phyloP scores from a whole-genome alignment of 768 basidiomycete species.

The Lanmaoa pseudosensibilis region DNA sequence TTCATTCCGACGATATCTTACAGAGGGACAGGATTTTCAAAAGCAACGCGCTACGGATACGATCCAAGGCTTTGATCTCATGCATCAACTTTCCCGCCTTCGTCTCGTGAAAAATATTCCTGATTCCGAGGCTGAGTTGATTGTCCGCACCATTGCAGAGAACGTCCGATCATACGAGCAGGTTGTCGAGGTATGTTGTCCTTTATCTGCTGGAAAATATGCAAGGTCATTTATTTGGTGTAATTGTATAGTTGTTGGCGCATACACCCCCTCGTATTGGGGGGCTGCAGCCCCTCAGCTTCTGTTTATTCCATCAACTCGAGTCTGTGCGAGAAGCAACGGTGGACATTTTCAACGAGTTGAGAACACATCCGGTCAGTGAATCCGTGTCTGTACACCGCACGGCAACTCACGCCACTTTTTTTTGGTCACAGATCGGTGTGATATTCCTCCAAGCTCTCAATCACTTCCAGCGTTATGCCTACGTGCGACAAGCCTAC shows the following conservation, averaged over 20 bases:
- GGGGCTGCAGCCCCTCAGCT: conserved; percentile 82
- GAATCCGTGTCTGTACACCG: neutral
- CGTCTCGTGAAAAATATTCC: conserved; percentile 69
- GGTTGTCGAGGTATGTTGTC: conserved; percentile 70
- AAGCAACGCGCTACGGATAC: conserved; percentile 52
- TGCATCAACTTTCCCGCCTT: conserved; percentile 83
- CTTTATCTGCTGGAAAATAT: neutral
- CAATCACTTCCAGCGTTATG: conserved; percentile 88
- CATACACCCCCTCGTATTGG: conserved; percentile 72
- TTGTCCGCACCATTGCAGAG: conserved; percentile 72
- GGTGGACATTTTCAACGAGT: conserved; percentile 78
- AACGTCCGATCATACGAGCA: conserved; percentile 82
- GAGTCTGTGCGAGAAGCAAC: conserved; percentile 74
- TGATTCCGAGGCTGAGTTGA: conserved; percentile 71
- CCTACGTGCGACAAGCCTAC: conserved; percentile 82
- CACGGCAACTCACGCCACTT: neutral
- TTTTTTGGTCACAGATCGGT: conserved; percentile 57
- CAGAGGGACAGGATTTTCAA: conserved; percentile 60
- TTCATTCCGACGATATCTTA: conserved; percentile 6
- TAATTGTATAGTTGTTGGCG: conserved; percentile 66
- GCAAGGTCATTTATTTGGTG: neutral
- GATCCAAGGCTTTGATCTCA: conserved; percentile 79
- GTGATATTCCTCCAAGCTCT: conserved; percentile 72
- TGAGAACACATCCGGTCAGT: conserved; percentile 75
- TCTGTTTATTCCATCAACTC: conserved; percentile 88